Evolutionary conservation across 192 early-diverging fungal species (phyloP), one percentile per base, ranked within the genome.

Genomic region (Linnemannia elongata): DNA sequence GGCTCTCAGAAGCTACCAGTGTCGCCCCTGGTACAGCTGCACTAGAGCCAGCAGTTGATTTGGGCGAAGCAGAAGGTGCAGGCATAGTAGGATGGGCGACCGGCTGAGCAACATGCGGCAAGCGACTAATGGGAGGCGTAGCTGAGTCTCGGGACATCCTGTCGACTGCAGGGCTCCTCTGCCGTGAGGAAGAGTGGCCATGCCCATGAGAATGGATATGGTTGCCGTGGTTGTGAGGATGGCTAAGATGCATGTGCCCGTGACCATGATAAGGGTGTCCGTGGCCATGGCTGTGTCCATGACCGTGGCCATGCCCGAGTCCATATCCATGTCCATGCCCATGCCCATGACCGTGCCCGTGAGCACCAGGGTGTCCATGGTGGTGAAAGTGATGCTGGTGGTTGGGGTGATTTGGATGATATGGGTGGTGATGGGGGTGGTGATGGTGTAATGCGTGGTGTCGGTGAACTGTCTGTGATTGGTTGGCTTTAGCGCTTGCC

Each of bases 311-410:
- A 17, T 82, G 81, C 15, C 30, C 36, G 49, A 72, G 77, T 69
- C 17, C 47, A 20, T 79, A 69, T 18, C 22, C 33, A 54, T 72
- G 36, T 18, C 36, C 52, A 68, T 80, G 72, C 2, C 70, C 60
- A 49, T 79, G 83, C 6, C n/a, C 52, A 22, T 86, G 79, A 17
- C 41, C 41, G 70, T 78, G 72, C 36, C 55, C 36, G 24, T 75
- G 18, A 17, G 63, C 49, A 38, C 55, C 73, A 66, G 83, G 52
- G 9, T 81, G 84, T 7, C 47, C 38, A 44, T 87, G 85, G 30
- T 87, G 85, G 45, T 87, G 85, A 69, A 87, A 87, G 39, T 87
- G 85, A 35, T 87, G 85, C 41, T 87, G 85, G 20, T 87, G 85
- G 45, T 87, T 87, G 20, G 85, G 85, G 52, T 87, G 85, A 38